Conservation (phyloP, 225 moss, liverwort and hornwort species). For the Anthoceros angustus region DNA sequence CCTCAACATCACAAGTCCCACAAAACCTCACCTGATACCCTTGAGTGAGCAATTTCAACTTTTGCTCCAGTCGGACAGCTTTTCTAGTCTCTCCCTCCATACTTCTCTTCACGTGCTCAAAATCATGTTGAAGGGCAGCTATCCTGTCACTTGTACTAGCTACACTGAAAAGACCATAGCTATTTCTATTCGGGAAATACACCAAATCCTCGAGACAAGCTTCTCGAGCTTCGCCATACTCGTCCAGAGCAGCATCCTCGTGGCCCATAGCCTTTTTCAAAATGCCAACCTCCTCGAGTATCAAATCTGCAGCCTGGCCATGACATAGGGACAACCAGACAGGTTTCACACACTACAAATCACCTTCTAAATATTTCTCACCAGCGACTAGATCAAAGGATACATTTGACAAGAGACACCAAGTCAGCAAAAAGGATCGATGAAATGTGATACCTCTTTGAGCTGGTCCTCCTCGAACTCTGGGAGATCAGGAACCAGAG, state of each 20-base stretch:
- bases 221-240: constrained; percentile 70
- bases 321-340: constrained; percentile 4
- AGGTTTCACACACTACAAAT: neutral
- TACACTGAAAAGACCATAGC: constrained; percentile 57
- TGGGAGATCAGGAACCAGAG: constrained; percentile 23
- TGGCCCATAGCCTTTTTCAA: constrained; percentile 66
- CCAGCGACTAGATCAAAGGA: neutral
- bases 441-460: constrained; percentile 22
- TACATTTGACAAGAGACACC: neutral
- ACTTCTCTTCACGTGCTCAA: constrained; percentile 66
- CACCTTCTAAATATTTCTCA: neutral
- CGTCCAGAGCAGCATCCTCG: constrained; percentile 47
- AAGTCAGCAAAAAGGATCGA: neutral
- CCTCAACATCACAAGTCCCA: neutral
- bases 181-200: constrained; percentile 61
- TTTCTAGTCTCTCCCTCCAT: constrained; percentile 88
- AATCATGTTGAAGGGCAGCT: constrained; percentile 52
- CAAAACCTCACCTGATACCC: constrained; percentile 59
- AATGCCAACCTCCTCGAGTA: constrained; percentile 47
- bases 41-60: constrained; percentile 69
- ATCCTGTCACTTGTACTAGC: constrained; percentile 62
- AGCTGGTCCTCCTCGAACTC: constrained; percentile 49
- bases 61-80: constrained; percentile 73
- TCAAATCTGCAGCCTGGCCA: constrained; percentile 46
- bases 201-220: constrained; percentile 75